phyloP scores from a whole-genome alignment of 169 alveolate species.

The Pseudocohnilembus persalinus region DNA sequence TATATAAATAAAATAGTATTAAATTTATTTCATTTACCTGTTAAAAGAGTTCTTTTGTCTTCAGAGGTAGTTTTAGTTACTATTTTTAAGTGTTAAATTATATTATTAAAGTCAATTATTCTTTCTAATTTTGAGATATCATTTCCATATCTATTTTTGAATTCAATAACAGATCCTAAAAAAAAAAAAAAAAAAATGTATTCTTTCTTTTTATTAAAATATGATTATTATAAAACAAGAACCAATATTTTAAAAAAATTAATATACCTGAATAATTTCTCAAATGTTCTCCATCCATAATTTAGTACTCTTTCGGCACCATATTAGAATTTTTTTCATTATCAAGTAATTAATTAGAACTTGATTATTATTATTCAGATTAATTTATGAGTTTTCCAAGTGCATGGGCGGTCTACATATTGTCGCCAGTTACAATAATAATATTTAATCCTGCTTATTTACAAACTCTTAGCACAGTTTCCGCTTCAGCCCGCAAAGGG shows the following conservation, averaged over 20 bases:
- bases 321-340: too few species aligned
- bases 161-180: not conserved
- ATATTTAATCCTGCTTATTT: not conserved
- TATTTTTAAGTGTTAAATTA: not conserved
- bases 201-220: too few species aligned
- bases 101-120: too few species aligned
- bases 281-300: not conserved
- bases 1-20: too few species aligned
- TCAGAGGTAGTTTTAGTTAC: not conserved
- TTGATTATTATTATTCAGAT: too few species aligned
- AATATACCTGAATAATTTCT: too few species aligned
- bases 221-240: too few species aligned
- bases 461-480: not conserved
- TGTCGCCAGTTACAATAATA: not conserved
- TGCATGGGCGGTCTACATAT: not conserved
- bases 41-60: not conserved
- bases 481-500: not conserved
- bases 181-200: too few species aligned
- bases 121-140: not conserved
- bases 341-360: too few species aligned
- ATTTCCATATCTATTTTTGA: not conserved
- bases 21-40: not conserved
- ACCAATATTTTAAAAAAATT: too few species aligned
- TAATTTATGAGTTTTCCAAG: not conserved
- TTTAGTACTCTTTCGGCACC: not conserved